Conservation (phyloP, 2,329 filamentous ascomycete genomes). For the Aspergillus thermomutatus region DNA sequence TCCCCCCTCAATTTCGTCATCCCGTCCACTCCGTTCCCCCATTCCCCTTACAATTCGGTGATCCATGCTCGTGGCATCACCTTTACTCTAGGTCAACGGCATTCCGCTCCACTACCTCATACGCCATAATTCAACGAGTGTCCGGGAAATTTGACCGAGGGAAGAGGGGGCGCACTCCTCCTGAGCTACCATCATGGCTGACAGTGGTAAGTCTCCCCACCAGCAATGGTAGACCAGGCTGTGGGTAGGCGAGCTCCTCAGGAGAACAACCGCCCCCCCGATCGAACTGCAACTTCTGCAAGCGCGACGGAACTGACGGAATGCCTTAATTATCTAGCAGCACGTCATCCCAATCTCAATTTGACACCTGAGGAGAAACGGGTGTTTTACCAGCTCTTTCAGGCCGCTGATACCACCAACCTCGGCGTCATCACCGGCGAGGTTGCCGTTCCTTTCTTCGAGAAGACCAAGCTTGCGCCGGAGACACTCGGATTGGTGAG, state of each 20-base stretch:
- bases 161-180: slow-evolving; percentile 28
- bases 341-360: slow-evolving; percentile 67
- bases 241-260: slow-evolving; percentile 17
- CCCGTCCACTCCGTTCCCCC: neutral
- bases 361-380: slow-evolving; percentile 89
- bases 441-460: slow-evolving; percentile 94
- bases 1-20: neutral
- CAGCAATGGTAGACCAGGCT: slow-evolving; percentile 1
- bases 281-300: neutral
- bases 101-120: slow-evolving; percentile 15
- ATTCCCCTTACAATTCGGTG: slow-evolving; percentile 17
- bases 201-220: slow-evolving; percentile 26
- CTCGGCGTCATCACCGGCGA: slow-evolving; percentile 95
- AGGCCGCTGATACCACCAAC: slow-evolving; percentile 84
- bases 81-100: slow-evolving; percentile 22
- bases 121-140: slow-evolving; percentile 8
- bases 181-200: slow-evolving; percentile 31
- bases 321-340: slow-evolving; percentile 15
- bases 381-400: slow-evolving; percentile 88
- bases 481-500: slow-evolving; percentile 81
- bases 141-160: slow-evolving; percentile 13
- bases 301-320: slow-evolving; percentile 25
- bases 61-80: slow-evolving; percentile 26
- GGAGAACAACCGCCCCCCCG: slow-evolving; percentile 20
- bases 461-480: slow-evolving; percentile 86